These are phyloP conservation scores for Orbilia quercus DNA, from an alignment of 2,329 filamentous ascomycete genomes.

Conservation along the genomic window DNA sequence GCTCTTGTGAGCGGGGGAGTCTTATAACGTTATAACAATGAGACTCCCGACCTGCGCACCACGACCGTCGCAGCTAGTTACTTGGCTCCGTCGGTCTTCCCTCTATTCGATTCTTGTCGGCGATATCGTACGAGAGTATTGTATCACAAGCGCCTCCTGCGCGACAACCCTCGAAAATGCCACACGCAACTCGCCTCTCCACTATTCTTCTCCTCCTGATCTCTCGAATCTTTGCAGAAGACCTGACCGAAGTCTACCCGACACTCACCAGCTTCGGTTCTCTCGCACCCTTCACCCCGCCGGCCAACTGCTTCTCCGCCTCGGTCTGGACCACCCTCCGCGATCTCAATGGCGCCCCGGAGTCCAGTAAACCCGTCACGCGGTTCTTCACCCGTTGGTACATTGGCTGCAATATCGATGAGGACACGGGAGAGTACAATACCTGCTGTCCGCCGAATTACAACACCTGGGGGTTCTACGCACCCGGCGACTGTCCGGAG, in stretches of 20 bases:
- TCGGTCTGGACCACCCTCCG: slow-evolving; percentile 29
- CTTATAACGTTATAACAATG: slow-evolving; percentile 28
- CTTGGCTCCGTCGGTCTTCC: no score
- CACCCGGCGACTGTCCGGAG: slow-evolving; percentile 31
- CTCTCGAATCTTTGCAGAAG: neutral
- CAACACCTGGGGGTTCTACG: slow-evolving; percentile 53
- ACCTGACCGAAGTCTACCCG: slow-evolving; percentile 25
- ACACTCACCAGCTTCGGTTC: slow-evolving; percentile 40
- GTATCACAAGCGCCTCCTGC: no score
- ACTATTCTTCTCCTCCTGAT: neutral
- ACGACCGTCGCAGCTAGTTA: neutral
- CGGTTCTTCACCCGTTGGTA: slow-evolving; percentile 47
- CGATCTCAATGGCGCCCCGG: slow-evolving; percentile 19
- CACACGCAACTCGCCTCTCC: slow-evolving; percentile 28
- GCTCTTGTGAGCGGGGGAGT: slow-evolving; percentile 45
- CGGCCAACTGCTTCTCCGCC: slow-evolving; percentile 37
- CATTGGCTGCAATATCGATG: slow-evolving; percentile 42
- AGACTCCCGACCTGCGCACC: slow-evolving; percentile 17
- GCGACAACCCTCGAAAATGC: slow-evolving; percentile 23
- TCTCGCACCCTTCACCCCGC: slow-evolving; percentile 36
- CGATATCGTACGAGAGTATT: no score
- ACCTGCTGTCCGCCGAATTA: slow-evolving; percentile 47
- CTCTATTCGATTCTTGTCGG: no score
- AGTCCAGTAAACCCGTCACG: neutral
- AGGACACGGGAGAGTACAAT: slow-evolving; percentile 28